Conservation (phyloP, 306 rosid species). For the Trifolium dubium region DNA sequence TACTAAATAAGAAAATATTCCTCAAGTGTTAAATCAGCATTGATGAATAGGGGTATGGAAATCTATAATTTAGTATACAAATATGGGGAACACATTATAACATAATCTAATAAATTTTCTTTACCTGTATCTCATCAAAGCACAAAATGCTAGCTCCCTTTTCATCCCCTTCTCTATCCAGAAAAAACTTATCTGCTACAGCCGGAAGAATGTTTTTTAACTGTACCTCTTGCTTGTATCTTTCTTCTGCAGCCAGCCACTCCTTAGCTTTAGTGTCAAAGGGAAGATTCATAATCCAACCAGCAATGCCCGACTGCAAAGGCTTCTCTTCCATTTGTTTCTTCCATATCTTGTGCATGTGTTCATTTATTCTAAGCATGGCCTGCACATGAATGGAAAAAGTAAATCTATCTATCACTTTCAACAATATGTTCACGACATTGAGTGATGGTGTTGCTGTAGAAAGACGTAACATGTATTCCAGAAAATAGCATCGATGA, state of each 20-base stretch:
- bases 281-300: slow-evolving; percentile 92
- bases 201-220: slow-evolving; percentile 91
- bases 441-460: slow-evolving; percentile 21
- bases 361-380: slow-evolving; percentile 96
- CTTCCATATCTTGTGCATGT: slow-evolving; percentile 95
- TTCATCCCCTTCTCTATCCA: slow-evolving; percentile 60
- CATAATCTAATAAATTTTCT: slow-evolving; percentile 24
- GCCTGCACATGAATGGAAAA: slow-evolving; percentile 62
- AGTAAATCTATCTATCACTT: slow-evolving; percentile 26
- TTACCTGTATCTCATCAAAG: slow-evolving; percentile 96
- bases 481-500: slow-evolving; percentile 29
- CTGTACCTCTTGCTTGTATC: slow-evolving; percentile 81
- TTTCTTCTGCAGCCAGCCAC: slow-evolving; percentile 93
- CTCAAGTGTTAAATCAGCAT: slow-evolving; percentile 22
- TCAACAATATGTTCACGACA: slow-evolving; percentile 32
- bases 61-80: slow-evolving; percentile 2
- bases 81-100: slow-evolving; percentile 15
- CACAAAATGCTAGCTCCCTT: slow-evolving; percentile 92
- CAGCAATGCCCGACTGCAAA: slow-evolving; percentile 66
- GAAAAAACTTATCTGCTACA: slow-evolving; percentile 83
- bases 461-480: slow-evolving; percentile 18
- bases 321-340: slow-evolving; percentile 75
- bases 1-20: slow-evolving; percentile 9
- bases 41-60: slow-evolving; percentile 8
- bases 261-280: slow-evolving; percentile 83